Evolutionary conservation across 495 filamentous ascomycete genomes (phyloP).

Genomic region (Arthonia radiata): DNA sequence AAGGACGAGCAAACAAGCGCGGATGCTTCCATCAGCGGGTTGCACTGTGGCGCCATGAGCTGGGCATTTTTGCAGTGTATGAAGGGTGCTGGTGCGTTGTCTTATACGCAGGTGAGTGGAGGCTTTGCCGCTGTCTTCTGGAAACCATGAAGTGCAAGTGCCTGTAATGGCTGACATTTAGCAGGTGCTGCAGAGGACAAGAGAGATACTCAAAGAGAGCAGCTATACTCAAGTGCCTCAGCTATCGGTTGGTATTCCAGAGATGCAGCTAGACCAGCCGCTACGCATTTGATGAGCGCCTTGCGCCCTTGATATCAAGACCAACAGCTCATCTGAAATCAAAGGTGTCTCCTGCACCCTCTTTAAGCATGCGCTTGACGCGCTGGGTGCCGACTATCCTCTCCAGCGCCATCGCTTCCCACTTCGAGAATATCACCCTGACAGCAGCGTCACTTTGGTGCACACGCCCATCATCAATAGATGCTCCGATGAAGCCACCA

Average conservation of each 20-base stretch:
- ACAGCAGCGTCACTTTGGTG: conserved; percentile 20
- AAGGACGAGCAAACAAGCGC: conserved; percentile 33
- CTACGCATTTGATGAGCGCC: too few species aligned
- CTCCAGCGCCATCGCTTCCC: conserved; percentile 73
- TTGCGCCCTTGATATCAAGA: too few species aligned
- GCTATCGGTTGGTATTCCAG: conserved; percentile 22
- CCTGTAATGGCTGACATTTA: too few species aligned
- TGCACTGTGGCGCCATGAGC: conserved; percentile 26
- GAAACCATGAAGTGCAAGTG: neutral
- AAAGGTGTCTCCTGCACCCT: conserved; percentile 68
- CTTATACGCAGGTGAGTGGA: neutral
- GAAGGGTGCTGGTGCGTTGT: conserved; percentile 6
- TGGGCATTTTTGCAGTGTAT: conserved; percentile 31
- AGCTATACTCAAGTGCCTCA: conserved; percentile 28
- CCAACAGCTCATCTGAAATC: conserved; percentile 50
- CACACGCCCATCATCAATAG: conserved; percentile 21
- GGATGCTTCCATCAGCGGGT: conserved; percentile 28
- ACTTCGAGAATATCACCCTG: conserved; percentile 57
- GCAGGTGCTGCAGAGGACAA: conserved; percentile 24
- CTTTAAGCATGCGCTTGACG: conserved; percentile 40
- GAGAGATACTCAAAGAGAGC: conserved; percentile 18
- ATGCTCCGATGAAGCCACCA: conserved; percentile 35
- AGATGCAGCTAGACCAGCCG: too few species aligned
- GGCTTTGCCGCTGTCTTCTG: neutral
- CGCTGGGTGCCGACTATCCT: conserved; percentile 60